Evolutionary conservation across 2,329 filamentous ascomycete genomes (phyloP), one percentile per base, ranked within the genome.

Genomic region (Phyllosticta citribraziliensis): DNA sequence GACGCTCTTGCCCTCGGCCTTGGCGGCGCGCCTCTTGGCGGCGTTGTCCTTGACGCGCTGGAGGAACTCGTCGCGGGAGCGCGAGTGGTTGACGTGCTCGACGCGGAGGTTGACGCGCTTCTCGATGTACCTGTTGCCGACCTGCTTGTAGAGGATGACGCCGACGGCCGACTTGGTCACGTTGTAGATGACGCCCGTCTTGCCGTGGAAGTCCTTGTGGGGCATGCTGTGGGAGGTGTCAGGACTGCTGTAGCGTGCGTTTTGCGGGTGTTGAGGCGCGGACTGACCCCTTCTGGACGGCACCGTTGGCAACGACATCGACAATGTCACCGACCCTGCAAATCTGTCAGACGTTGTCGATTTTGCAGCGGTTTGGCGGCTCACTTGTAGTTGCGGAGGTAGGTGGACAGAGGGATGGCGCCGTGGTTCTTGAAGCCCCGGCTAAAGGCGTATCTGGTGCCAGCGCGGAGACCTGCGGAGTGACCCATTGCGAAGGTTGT

Each of bases 41-140:
- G 92, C 91, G 83, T 97, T 97, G 76, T 85, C 81, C 90, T 97
- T 97, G 79, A 99, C 93, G 75, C 93, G 88, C 82, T 85, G 87
- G 75, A 97, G 80, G 85, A 99, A 97, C 79, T 94, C 93, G 74
- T 97, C 93, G 76, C 94, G 87, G 74, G 93, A 97, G 78, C 94
- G 89, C 71, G 93, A 97, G 77, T 89, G 89, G 75, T 82, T 81
- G 81, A 99, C 85, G 88, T 99, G 94, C 88, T 99, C 94, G 80
- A 97, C 81, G 78, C 94, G 91, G 82, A 99, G 84, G 87, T 96
- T 97, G 84, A 99, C 87, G 79, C 94, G 93, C 91, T 99, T 99
- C 89, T 99, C 94, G 79, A 99, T 85, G 87, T 97, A 99, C 76
- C 93, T 89, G 88, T 97, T 94, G 82, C 92, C 91, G 78, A 99